Conservation (phyloP, 768 basidiomycete genomes). For the Termitomyces sp. region DNA sequence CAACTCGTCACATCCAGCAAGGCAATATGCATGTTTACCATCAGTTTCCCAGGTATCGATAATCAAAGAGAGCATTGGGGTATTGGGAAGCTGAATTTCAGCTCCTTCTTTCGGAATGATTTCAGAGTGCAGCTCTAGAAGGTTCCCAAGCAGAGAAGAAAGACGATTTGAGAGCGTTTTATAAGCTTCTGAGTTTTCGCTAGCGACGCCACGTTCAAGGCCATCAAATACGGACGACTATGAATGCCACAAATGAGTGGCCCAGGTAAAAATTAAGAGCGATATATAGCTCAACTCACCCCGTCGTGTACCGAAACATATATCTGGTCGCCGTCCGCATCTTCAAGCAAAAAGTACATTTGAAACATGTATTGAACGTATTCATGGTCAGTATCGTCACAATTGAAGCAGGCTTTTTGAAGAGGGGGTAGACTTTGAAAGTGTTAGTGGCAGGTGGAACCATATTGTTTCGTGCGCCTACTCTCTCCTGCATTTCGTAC, state of each 20-base stretch:
- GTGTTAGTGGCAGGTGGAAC: neutral
- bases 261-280: neutral
- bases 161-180: conserved; percentile 35
- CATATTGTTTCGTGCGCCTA: conserved; percentile 21
- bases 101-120: conserved; percentile 2
- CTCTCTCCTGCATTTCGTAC: conserved; percentile 49
- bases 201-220: conserved; percentile 38
- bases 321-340: conserved; percentile 38
- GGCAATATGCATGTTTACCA: conserved; percentile 20
- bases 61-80: conserved; percentile 10
- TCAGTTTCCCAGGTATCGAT: conserved; percentile 25
- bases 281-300: conserved; percentile 19
- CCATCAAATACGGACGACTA: conserved; percentile 43
- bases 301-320: conserved; percentile 45
- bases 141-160: conserved; percentile 40
- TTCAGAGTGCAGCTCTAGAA: conserved; percentile 34
- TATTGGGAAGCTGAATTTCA: neutral
- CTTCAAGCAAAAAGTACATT: conserved; percentile 47
- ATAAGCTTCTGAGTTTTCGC: conserved; percentile 32
- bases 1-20: conserved; percentile 16
- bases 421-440: conserved; percentile 36
- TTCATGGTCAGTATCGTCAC: conserved; percentile 48
- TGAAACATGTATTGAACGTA: conserved; percentile 44
- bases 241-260: neutral
- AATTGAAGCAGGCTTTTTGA: conserved; percentile 42